Percentiles rank a stretch among this genome's conserved stretches.
Conservation (phyloP, 2,329 filamentous ascomycete species). For the Nigrograna mackinnonii region DNA sequence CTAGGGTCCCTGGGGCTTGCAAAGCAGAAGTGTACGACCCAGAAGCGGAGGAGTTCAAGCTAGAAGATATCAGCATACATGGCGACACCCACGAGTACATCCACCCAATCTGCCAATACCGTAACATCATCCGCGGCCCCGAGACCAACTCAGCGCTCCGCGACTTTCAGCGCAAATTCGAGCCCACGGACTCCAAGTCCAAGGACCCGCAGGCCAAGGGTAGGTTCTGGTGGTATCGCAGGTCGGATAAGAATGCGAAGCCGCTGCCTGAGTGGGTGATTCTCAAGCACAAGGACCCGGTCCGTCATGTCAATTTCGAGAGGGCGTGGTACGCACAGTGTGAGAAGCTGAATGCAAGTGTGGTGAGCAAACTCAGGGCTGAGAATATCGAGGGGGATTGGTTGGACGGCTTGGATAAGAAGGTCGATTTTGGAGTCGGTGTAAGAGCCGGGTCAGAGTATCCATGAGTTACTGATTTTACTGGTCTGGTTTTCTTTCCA, state of each 20-base stretch:
- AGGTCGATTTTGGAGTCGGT: slow-evolving; percentile 25
- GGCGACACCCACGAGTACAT: slow-evolving; percentile 55
- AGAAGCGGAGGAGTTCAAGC: slow-evolving; percentile 37
- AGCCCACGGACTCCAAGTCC: too few species aligned
- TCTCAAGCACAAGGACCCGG: slow-evolving; percentile 13
- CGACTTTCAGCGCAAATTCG: slow-evolving; percentile 23
- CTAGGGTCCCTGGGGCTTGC: slow-evolving; percentile 51
- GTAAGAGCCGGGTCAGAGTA: slow-evolving; percentile 16
- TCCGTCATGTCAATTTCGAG: slow-evolving; percentile 32
- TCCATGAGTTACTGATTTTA: slow-evolving; percentile 10
- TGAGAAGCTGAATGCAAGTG: slow-evolving; percentile 22
- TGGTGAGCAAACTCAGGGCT: slow-evolving; percentile 13
- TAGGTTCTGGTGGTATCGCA: slow-evolving; percentile 32
- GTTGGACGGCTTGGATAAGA: slow-evolving; percentile 23
- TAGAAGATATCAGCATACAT: slow-evolving; percentile 40
- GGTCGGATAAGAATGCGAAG: slow-evolving; percentile 11
- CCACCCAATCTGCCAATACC: slow-evolving; percentile 44
- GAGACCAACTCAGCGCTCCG: slow-evolving; percentile 26
- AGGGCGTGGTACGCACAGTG: slow-evolving; percentile 29
- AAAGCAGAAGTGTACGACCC: slow-evolving; percentile 31
- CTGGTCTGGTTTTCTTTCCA: too few species aligned
- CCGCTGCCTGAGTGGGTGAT: slow-evolving; percentile 35
- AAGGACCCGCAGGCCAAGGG: slow-evolving; percentile 13
- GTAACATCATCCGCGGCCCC: slow-evolving; percentile 24
- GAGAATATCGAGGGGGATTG: slow-evolving; percentile 23